Percentiles rank a stretch among this genome's conserved stretches.
Evolutionary conservation across 1,139 yeast species (phyloP).

Genomic region (Suhomyces chickasaworum): DNA sequence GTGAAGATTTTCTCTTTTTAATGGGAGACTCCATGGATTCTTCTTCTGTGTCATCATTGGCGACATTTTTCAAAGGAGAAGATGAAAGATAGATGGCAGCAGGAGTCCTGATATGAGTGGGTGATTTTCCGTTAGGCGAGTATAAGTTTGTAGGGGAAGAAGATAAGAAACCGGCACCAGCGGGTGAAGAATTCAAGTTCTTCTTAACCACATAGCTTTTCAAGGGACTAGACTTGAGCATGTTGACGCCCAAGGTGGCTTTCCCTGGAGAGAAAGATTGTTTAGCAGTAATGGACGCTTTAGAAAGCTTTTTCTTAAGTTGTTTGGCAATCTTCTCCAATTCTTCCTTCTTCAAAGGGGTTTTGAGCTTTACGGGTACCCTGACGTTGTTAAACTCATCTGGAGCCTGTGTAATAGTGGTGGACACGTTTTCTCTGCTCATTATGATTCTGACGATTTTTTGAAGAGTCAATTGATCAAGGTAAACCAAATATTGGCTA

Average conservation of each 20-base stretch:
- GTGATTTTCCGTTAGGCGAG: slow-evolving; percentile 45
- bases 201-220: slow-evolving; percentile 32
- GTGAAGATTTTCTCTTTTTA: slow-evolving; percentile 31
- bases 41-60: slow-evolving; percentile 19
- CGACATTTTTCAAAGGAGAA: slow-evolving; percentile 35
- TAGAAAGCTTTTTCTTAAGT: slow-evolving; percentile 45
- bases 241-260: background rate
- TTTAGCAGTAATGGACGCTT: slow-evolving; percentile 50
- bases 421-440: slow-evolving; percentile 12
- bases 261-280: slow-evolving; percentile 27
- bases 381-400: slow-evolving; percentile 8
- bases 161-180: slow-evolving; percentile 21
- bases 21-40: slow-evolving; percentile 35
- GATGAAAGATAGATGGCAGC: slow-evolving; percentile 38
- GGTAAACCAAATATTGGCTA: background rate
- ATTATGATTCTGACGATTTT: background rate
- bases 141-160: slow-evolving; percentile 40
- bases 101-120: slow-evolving; percentile 45
- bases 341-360: slow-evolving; percentile 49
- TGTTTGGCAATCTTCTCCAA: slow-evolving; percentile 50
- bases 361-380: slow-evolving; percentile 29
- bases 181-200: slow-evolving; percentile 21
- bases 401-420: slow-evolving; percentile 13
- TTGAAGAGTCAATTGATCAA: background rate
- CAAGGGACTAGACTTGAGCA: slow-evolving; percentile 32